phyloP scores from a whole-genome alignment of 2,329 filamentous ascomycete genomes.

The Diaporthe australafricana region DNA sequence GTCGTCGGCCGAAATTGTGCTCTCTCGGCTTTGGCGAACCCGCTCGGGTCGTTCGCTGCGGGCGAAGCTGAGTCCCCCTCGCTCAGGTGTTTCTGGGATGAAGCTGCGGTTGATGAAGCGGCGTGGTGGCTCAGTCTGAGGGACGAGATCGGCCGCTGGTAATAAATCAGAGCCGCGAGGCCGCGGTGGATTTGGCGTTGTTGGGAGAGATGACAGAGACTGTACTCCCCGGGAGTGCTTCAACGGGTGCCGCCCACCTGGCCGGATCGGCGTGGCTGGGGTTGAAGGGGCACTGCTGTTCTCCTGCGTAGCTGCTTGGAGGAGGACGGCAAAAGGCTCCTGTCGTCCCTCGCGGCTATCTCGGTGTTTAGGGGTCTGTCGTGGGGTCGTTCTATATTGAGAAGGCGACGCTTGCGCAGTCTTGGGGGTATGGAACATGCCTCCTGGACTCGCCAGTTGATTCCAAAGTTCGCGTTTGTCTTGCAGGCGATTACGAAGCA shows the following conservation, averaged over 20 bases:
- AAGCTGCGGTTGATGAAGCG: constrained; percentile 54
- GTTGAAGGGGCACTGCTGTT: constrained; percentile 81
- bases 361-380: constrained; percentile 62
- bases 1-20: constrained; percentile 81
- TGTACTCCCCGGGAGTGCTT: constrained; percentile 82
- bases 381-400: constrained; percentile 60
- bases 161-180: constrained; percentile 64
- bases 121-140: constrained; percentile 67
- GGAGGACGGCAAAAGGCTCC: constrained; percentile 79
- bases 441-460: constrained; percentile 79
- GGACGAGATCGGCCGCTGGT: constrained; percentile 72
- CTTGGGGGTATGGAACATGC: constrained; percentile 73
- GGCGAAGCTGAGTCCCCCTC: constrained; percentile 47
- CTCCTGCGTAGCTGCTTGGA: constrained; percentile 84
- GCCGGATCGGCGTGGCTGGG: constrained; percentile 63
- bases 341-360: constrained; percentile 58
- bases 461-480: constrained; percentile 92
- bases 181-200: constrained; percentile 72
- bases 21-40: constrained; percentile 80
- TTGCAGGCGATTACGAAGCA: constrained; percentile 84
- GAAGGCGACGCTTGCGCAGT: constrained; percentile 57
- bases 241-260: constrained; percentile 59
- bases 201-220: constrained; percentile 86
- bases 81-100: constrained; percentile 57
- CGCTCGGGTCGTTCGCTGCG: constrained; percentile 48